phyloP scores from a whole-genome alignment of 2,329 filamentous ascomycete genomes.

The Colletotrichum sp. region DNA sequence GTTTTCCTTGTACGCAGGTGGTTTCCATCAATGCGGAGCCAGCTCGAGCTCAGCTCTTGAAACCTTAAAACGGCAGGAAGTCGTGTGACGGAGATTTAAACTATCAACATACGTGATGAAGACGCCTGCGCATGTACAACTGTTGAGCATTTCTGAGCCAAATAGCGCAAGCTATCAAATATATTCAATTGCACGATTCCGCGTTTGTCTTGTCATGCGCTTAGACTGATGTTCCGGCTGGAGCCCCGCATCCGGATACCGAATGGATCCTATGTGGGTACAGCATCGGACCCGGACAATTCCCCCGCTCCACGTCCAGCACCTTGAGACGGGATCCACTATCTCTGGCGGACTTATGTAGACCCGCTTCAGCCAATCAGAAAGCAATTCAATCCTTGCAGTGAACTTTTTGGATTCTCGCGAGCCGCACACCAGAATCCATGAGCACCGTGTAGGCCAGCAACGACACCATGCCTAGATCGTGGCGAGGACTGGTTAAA shows the following conservation, averaged over 20 bases:
- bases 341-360: conserved; percentile 6
- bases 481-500: too few species aligned
- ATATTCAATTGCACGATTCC: neutral
- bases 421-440: neutral
- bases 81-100: neutral
- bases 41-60: neutral
- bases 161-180: neutral
- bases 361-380: conserved; percentile 15
- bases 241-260: neutral
- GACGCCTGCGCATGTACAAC: neutral
- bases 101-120: neutral
- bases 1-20: neutral
- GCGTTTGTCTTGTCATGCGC: neutral
- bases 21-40: neutral
- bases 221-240: neutral
- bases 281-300: neutral
- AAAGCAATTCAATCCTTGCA: neutral
- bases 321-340: neutral
- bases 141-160: neutral
- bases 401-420: conserved; percentile 18
- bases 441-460: neutral
- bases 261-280: neutral
- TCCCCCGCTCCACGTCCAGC: neutral
- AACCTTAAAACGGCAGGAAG: neutral
- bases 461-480: conserved; percentile 30